phyloP scores from a whole-genome alignment of 2,329 filamentous ascomycete species.

The Escovopsis weberi region DNA sequence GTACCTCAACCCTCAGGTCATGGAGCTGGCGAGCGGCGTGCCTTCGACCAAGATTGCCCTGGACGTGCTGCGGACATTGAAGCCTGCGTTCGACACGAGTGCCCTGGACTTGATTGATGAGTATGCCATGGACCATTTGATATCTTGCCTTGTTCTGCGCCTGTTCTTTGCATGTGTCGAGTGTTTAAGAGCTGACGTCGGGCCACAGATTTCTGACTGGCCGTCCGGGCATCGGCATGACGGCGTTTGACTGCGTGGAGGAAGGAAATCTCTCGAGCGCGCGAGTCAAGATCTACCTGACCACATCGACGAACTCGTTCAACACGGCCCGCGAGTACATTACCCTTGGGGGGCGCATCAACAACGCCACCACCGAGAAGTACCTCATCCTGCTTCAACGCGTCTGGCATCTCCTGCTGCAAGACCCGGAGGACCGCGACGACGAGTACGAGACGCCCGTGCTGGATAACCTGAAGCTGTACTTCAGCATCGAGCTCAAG shows the following conservation, averaged over 20 bases:
- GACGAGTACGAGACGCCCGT: conserved; percentile 5
- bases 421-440: conserved; percentile 5
- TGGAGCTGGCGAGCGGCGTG: conserved; percentile 3
- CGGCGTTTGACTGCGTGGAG: conserved; percentile 6
- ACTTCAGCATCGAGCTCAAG: conserved; percentile 7
- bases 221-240: conserved; percentile 1
- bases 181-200: no score
- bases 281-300: conserved; percentile 6
- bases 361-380: conserved; percentile 3
- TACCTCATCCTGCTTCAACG: conserved; percentile 1
- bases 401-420: conserved; percentile 8
- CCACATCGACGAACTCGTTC: conserved; percentile 6
- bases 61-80: conserved; percentile 1
- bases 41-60: not conserved
- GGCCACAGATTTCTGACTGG: conserved; percentile 2
- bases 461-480: conserved; percentile 4
- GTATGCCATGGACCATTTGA: not conserved
- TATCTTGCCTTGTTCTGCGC: no score
- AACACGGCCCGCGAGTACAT: conserved; percentile 6
- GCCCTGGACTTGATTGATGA: conserved; percentile 4
- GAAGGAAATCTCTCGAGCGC: conserved; percentile 4
- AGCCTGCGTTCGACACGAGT: conserved; percentile 2
- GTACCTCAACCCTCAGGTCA: conserved; percentile 6
- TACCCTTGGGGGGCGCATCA: conserved; percentile 5
- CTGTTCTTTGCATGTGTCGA: no score